Evolutionary conservation across 179 eudicot species (phyloP), one percentile per base, ranked within the genome.

Genomic region (Amaranthus tricolor): DNA sequence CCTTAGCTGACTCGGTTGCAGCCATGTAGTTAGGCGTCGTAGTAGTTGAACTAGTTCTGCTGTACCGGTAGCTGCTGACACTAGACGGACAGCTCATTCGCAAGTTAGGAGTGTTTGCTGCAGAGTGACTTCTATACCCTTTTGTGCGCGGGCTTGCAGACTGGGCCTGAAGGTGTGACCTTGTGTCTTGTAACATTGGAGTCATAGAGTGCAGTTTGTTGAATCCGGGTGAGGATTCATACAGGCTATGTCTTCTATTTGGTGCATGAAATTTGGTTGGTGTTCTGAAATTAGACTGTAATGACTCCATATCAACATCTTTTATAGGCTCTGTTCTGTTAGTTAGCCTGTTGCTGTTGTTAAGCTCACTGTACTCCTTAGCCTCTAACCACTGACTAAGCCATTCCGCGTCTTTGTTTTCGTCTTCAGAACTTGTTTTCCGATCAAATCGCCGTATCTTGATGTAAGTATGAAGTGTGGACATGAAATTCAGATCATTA

Each of bases 1-100:
- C 97, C 77, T 85, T 90, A 17, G 95, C 93, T 21, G 93, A 92
- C 79, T 92, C 88, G 0, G 97, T 91, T 11, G 92, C 86, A 56
- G 87, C 92, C 97, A 91, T 91, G 72, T 91, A 91, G 62, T 85
- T 87, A 20, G 97, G 95, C 9, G 84, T 58, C 5, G 53, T 51
- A 1, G 62, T 62, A 10, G 73, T 44, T 69, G 47, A 45, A 48
- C 68, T n/a, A 17, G 73, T 47, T 68, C 68, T 60, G 15, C 69
- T 59, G 15, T 31, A 31, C 40, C 75, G 50, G 57, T 21, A 68
- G 19, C 72, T 71, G 54, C 57, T 72, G 57, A 66, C 70, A 7
- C 73, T 20, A 43, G 76, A 78, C 15, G 68, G 76, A 40, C 68
- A 58, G 58, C 58, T 71, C 2, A 43, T 5, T 20, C 80, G 76